phyloP scores from a whole-genome alignment of 805 yeast species.

The Yamadazyma philogaea region DNA sequence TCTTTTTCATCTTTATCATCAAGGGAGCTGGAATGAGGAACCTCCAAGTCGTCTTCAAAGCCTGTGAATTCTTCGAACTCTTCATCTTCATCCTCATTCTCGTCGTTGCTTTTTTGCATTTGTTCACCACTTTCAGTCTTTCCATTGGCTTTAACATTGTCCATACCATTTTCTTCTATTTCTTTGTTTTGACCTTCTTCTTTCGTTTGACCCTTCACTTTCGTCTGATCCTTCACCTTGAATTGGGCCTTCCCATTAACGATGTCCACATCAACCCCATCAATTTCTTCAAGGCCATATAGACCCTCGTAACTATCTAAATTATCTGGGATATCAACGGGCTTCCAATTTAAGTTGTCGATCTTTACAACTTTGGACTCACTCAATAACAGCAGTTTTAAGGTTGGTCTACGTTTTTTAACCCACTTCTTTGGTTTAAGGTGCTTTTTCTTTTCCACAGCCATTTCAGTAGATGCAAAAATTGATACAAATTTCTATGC shows the following conservation, averaged over 20 bases:
- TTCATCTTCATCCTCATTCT: conserved; percentile 19
- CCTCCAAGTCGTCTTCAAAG: conserved; percentile 13
- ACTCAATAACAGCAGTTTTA: conserved; percentile 11
- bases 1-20: conserved; percentile 15
- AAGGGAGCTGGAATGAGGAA: conserved; percentile 15
- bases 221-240: conserved; percentile 33
- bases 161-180: conserved; percentile 19
- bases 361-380: conserved; percentile 45
- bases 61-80: conserved; percentile 18
- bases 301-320: conserved; percentile 87
- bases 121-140: conserved; percentile 15
- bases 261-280: conserved; percentile 82
- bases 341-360: conserved; percentile 66
- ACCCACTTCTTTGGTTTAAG: conserved; percentile 4
- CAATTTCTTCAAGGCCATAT: conserved; percentile 90
- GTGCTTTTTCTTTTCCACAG: conserved; percentile 3
- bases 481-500: not conserved
- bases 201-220: conserved; percentile 19
- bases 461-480: not conserved
- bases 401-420: conserved; percentile 1
- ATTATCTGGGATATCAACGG: conserved; percentile 78
- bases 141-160: conserved; percentile 17
- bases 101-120: conserved; percentile 11
- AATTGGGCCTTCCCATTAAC: conserved; percentile 67
- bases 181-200: conserved; percentile 10